Base-by-base conservation (phyloP, 352 stramenopile genomes). In the Phytopythium oedochilum region DNA sequence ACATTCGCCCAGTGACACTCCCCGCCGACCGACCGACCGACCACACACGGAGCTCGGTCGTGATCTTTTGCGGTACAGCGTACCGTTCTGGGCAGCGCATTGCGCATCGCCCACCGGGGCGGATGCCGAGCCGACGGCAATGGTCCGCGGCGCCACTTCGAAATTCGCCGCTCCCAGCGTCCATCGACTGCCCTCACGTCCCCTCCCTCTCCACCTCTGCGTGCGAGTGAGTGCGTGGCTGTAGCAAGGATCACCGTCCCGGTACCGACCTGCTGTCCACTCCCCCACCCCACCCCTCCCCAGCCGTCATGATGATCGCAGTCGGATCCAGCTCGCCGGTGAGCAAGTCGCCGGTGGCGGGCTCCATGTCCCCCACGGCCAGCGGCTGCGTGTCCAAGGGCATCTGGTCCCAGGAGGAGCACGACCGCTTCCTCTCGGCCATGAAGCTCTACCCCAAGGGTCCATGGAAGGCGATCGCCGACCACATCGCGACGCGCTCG, bases 401-500 rank as follows among this genome's bases (percentile, higher is more conserved):
- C 5, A 84, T 82, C 54, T 89, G 79, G 79, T 81, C 79, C 5
- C 63, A 65, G 25, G 76, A 84, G 23, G 80, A 90, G 60, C 80
- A 90, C 52, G 80, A 88, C 39, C 77, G 80, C 14, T 90, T 90
- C 60, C 67, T 90, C 23, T 57, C 71, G 29, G 80, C 75, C 28
- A 85, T 87, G 67, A 78, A 83, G 56, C 58, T 87, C 22, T 86
- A 73, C 60, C 80, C 80, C 2, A 80, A 83, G 59, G 80, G 80
- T 18, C 80, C 80, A 40, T 90, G 80, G 80, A 87, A 87, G 55
- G 64, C 73, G 9, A 86, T 90, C 25, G 80, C 80, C 12, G 77
- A 86, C 58, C 71, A 86, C 60, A 85, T 90, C 54, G 71, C 60
- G 31, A 90, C 80, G 38, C 77, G 80, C 10, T 87, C 78, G 1